phyloP scores from a whole-genome alignment of 2,329 filamentous ascomycete species.

The Alternaria sp. region DNA sequence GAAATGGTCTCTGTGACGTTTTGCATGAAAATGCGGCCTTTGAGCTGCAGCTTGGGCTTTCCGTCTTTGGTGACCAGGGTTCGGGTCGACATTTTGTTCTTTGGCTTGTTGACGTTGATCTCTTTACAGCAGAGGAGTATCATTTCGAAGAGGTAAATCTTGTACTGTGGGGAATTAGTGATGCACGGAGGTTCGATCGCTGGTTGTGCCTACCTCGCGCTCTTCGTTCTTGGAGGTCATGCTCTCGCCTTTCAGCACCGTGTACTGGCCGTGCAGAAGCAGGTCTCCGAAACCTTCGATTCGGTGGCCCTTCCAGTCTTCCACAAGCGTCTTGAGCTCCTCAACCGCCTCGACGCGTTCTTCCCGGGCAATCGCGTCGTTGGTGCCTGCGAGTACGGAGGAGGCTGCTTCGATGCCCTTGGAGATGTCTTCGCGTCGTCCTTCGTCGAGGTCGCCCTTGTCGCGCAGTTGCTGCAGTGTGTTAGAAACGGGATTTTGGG shows the following conservation, averaged over 20 bases:
- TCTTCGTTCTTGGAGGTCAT: conserved; percentile 82
- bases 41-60: conserved; percentile 82
- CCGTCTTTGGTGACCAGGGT: conserved; percentile 72
- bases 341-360: conserved; percentile 82
- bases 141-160: conserved; percentile 95
- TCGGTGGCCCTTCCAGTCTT: conserved; percentile 95
- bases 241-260: conserved; percentile 80
- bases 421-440: conserved; percentile 73
- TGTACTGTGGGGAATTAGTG: conserved; percentile 68
- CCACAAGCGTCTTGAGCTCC: conserved; percentile 81
- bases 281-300: conserved; percentile 91
- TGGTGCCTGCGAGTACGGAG: conserved; percentile 81
- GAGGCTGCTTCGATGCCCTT: conserved; percentile 82
- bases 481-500: conserved; percentile 9
- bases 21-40: conserved; percentile 98
- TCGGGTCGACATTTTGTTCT: conserved; percentile 73
- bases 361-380: conserved; percentile 88
- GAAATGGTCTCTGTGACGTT: conserved; percentile 96
- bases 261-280: conserved; percentile 86
- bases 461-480: conserved; percentile 76
- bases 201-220: conserved; percentile 72
- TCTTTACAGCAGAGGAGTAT: conserved; percentile 98
- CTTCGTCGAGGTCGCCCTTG: conserved; percentile 76
- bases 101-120: conserved; percentile 80
- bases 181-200: conserved; percentile 2